These are phyloP conservation scores for Entomortierella parvispora DNA, from an alignment of 192 early-diverging fungal species.

Conservation along the genomic window DNA sequence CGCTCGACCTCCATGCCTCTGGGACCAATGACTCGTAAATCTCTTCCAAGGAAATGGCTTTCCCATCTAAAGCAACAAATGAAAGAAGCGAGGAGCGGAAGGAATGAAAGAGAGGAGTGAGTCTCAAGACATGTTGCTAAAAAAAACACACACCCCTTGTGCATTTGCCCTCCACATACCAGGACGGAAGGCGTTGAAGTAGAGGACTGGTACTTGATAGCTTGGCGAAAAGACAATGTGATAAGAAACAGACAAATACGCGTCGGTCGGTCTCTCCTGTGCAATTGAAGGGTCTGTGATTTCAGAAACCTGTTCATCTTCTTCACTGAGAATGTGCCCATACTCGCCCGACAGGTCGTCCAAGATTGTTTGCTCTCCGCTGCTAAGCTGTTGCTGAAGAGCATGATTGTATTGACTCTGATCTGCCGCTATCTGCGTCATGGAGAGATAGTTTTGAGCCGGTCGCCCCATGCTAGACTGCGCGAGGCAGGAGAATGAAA, in stretches of 20 bases:
- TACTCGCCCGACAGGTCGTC: constrained; percentile 24
- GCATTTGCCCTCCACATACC: constrained; percentile 27
- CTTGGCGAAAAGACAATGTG: constrained; percentile 70
- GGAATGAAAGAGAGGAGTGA: background rate
- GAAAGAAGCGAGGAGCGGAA: background rate
- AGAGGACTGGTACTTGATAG: constrained; percentile 69
- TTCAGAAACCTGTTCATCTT: background rate
- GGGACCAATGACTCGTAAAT: constrained; percentile 55
- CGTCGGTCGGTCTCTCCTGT: background rate
- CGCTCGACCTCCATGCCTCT: constrained; percentile 28
- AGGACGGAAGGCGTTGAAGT: constrained; percentile 62
- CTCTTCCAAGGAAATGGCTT: constrained; percentile 49
- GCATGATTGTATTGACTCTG: too few species aligned
- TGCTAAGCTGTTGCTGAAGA: background rate
- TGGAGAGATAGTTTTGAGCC: constrained; percentile 17
- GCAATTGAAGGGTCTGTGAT: background rate
- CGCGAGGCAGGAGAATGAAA: background rate
- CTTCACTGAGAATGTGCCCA: constrained; percentile 8
- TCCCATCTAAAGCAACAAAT: constrained; percentile 31
- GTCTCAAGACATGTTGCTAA: background rate
- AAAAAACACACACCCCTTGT: background rate
- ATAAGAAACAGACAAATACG: constrained; percentile 55
- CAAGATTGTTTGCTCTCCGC: constrained; percentile 13
- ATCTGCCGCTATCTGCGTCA: constrained; percentile 4
- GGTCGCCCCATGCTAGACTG: constrained; percentile 17